A percentile compares a stretch with the other conserved stretches of the same genome.
phyloP scores from a whole-genome alignment of 2,329 filamentous ascomycete genomes.

The Neurospora sp. region DNA sequence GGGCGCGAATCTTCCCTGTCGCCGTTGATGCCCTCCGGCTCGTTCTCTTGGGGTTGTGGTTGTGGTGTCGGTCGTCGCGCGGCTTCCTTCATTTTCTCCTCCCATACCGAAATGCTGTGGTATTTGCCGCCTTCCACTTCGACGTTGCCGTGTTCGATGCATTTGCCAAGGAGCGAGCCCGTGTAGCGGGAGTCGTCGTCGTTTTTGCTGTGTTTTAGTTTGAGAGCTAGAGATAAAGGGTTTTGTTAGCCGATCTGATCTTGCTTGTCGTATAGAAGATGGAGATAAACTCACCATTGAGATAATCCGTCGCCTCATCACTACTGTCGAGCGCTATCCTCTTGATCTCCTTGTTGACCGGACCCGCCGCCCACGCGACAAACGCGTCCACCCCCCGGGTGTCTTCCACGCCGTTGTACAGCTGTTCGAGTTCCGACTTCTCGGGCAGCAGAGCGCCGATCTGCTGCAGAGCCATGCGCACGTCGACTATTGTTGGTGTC shows the following conservation, averaged over 20 bases:
- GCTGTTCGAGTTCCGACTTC: slow-evolving; percentile 55
- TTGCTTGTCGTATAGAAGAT: neutral
- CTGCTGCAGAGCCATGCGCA: slow-evolving; percentile 78
- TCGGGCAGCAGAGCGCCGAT: slow-evolving; percentile 65
- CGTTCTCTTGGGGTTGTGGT: slow-evolving; percentile 12
- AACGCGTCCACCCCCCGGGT: slow-evolving; percentile 68
- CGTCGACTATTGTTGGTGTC: slow-evolving; percentile 60
- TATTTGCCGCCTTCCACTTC: slow-evolving; percentile 68
- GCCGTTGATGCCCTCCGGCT: slow-evolving; percentile 1
- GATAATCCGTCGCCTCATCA: slow-evolving; percentile 56
- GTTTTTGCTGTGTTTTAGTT: slow-evolving; percentile 86
- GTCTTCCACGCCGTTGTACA: slow-evolving; percentile 64
- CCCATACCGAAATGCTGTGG: slow-evolving; percentile 59
- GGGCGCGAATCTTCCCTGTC: slow-evolving; percentile 29
- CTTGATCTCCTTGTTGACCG: slow-evolving; percentile 67
- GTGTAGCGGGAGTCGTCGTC: slow-evolving; percentile 79
- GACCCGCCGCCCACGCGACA: slow-evolving; percentile 66
- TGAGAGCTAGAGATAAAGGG: slow-evolving; percentile 47
- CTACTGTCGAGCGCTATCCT: slow-evolving; percentile 66
- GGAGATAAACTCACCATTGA: slow-evolving; percentile 42
- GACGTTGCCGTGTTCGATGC: slow-evolving; percentile 59
- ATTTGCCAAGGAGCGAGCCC: slow-evolving; percentile 71
- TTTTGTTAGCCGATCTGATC: neutral
- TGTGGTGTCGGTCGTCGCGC: slow-evolving; percentile 17
- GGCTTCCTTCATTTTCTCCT: slow-evolving; percentile 28